Evolutionary conservation across 1,139 yeast species (phyloP).

Genomic region (Zygosaccharomyces sapae): DNA sequence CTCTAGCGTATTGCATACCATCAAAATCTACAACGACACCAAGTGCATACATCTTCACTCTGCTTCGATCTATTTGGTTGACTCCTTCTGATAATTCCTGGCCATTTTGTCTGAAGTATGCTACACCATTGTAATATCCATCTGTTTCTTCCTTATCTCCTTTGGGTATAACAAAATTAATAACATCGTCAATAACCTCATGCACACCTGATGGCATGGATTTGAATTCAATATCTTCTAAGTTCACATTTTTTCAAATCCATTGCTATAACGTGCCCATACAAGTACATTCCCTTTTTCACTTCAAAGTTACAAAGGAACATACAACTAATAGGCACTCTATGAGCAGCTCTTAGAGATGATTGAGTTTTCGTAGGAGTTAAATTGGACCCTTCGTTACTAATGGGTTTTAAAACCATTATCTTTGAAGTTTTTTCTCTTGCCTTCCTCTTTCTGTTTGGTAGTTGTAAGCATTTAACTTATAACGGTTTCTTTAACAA

Average conservation of each 20-base stretch:
- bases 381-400: not conserved
- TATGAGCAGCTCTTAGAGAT: conserved; percentile 10
- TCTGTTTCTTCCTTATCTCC: conserved; percentile 14
- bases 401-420: not conserved
- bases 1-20: conserved; percentile 15
- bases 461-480: not conserved
- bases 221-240: conserved; percentile 60
- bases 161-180: conserved; percentile 48
- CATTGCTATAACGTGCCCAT: conserved; percentile 26
- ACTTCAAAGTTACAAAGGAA: conserved; percentile 35
- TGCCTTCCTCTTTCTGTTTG: not conserved
- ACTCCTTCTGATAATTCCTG: conserved; percentile 23
- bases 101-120: conserved; percentile 46
- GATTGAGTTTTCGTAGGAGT: not conserved
- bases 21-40: conserved; percentile 55
- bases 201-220: conserved; percentile 85
- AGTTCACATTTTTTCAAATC: conserved; percentile 13
- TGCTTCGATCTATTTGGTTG: conserved; percentile 42
- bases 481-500: not conserved
- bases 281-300: conserved; percentile 32
- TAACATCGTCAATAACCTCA: conserved; percentile 49
- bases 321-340: conserved; percentile 20
- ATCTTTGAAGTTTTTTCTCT: not conserved
- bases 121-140: conserved; percentile 41
- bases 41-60: conserved; percentile 59